These are phyloP conservation scores for Phoma sp. DNA, from an alignment of 2,329 filamentous ascomycete species.

Conservation along the genomic window DNA sequence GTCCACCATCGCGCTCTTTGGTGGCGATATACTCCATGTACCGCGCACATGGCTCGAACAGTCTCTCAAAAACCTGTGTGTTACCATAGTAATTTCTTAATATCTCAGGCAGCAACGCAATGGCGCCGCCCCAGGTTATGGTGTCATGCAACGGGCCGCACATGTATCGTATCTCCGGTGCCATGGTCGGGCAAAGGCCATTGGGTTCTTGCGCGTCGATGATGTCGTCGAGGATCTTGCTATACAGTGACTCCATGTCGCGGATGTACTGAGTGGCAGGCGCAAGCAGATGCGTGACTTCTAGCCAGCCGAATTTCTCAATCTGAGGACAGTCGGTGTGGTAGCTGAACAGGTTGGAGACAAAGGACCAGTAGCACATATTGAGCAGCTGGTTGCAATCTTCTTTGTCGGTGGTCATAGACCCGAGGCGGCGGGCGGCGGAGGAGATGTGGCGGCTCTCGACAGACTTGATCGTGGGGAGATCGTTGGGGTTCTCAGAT, in stretches of 20 bases:
- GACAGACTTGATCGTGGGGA: slow-evolving; percentile 48
- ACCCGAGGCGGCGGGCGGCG: slow-evolving; percentile 47
- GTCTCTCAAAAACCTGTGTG: slow-evolving; percentile 47
- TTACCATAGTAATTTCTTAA: slow-evolving; percentile 53
- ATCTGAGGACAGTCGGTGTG: slow-evolving; percentile 52
- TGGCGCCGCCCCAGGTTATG: slow-evolving; percentile 54
- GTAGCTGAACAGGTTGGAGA: slow-evolving; percentile 46
- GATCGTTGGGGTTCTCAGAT: slow-evolving; percentile 3
- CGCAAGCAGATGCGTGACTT: slow-evolving; percentile 56
- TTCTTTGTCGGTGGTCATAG: slow-evolving; percentile 51
- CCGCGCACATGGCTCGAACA: slow-evolving; percentile 48
- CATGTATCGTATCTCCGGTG: slow-evolving; percentile 58
- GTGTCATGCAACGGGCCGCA: slow-evolving; percentile 59
- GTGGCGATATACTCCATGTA: slow-evolving; percentile 55
- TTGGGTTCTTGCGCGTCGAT: slow-evolving; percentile 55
- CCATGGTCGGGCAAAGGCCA: slow-evolving; percentile 58
- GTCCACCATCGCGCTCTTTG: slow-evolving; percentile 51
- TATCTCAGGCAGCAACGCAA: slow-evolving; percentile 45
- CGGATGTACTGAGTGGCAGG: slow-evolving; percentile 57
- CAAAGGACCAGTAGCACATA: slow-evolving; percentile 56
- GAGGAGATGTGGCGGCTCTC: slow-evolving; percentile 52
- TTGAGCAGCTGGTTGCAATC: slow-evolving; percentile 54
- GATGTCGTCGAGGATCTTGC: slow-evolving; percentile 58
- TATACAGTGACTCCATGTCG: slow-evolving; percentile 57
- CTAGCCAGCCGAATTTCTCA: slow-evolving; percentile 59